A percentile compares a stretch with the other conserved stretches of the same genome.
phyloP scores from a whole-genome alignment of 306 rosid genomes.

The Carpinus viminea region DNA sequence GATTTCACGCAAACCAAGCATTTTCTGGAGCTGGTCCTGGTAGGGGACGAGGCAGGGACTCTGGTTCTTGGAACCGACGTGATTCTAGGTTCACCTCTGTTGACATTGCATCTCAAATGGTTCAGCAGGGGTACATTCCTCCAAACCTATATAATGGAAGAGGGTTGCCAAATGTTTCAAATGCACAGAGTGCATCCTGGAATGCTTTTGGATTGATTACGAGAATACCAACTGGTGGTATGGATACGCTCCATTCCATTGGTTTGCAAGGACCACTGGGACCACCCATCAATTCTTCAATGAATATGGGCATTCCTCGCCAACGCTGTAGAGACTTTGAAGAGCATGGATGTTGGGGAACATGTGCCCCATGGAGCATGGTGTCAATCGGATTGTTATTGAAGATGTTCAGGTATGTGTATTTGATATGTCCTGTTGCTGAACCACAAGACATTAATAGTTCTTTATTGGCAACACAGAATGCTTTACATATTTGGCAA shows the following conservation, averaged over 20 bases:
- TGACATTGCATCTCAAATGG: constrained; percentile 83
- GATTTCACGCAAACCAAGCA: constrained; percentile 60
- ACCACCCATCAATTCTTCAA: constrained; percentile 77
- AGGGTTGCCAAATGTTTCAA: constrained; percentile 82
- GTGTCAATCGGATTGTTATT: constrained; percentile 90
- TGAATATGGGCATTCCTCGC: constrained; percentile 74
- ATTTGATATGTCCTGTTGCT: constrained; percentile 20
- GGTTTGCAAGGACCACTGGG: constrained; percentile 86
- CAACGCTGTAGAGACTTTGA: constrained; percentile 98
- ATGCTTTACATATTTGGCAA: constrained; percentile 4
- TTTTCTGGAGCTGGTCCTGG: constrained; percentile 60
- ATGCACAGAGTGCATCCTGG: constrained; percentile 82
- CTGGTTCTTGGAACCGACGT: constrained; percentile 79
- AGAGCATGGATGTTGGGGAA: constrained; percentile 99
- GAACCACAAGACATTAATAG: background rate
- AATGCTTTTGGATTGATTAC: constrained; percentile 83
- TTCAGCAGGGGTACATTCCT: constrained; percentile 78
- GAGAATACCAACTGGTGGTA: constrained; percentile 74
- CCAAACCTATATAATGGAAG: constrained; percentile 69
- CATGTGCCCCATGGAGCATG: constrained; percentile 99
- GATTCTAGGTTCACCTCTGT: constrained; percentile 77
- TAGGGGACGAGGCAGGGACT: constrained; percentile 92
- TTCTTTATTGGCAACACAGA: constrained; percentile 10
- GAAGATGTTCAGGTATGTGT: constrained; percentile 95
- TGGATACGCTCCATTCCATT: constrained; percentile 83